Conservation (phyloP, 768 basidiomycete species). For the Amanita muscaria region DNA sequence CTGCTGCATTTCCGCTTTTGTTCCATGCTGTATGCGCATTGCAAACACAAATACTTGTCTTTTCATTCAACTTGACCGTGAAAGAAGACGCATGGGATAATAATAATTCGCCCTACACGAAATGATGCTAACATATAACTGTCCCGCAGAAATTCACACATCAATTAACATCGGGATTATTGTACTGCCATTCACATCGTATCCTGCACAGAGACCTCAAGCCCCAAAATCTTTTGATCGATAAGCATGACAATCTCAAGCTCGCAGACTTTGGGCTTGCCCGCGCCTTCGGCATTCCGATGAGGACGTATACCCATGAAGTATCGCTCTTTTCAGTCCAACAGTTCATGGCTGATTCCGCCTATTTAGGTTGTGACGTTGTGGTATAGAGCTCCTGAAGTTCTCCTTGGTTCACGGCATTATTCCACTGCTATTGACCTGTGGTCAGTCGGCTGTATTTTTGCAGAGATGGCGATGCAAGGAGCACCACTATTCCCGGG, state of each 20-base stretch:
- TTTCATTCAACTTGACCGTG: neutral
- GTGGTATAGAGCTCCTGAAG: conserved; percentile 99
- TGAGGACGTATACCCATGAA: conserved; percentile 99
- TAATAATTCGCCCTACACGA: conserved; percentile 10
- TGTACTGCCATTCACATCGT: conserved; percentile 92
- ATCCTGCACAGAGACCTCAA: conserved; percentile 97
- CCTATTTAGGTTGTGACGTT: conserved; percentile 83
- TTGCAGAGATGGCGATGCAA: conserved; percentile 96
- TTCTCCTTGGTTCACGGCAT: conserved; percentile 89
- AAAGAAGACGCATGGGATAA: neutral
- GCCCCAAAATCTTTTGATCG: conserved; percentile 92
- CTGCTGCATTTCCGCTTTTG: too few species aligned
- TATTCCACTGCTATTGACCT: conserved; percentile 98
- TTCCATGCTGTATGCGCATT: neutral
- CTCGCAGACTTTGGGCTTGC: conserved; percentile 96
- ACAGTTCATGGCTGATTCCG: conserved; percentile 1
- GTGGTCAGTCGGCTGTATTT: conserved; percentile 99
- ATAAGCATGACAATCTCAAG: conserved; percentile 84
- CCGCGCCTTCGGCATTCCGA: conserved; percentile 94
- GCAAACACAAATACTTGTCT: neutral
- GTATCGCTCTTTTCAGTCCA: conserved; percentile 29
- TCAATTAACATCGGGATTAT: conserved; percentile 83
- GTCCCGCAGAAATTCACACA: conserved; percentile 81
- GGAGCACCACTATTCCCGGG: conserved; percentile 91
- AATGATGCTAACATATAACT: neutral